Evolutionary conservation across 2,329 filamentous ascomycete species (phyloP).

Genomic region (Diplodia seriata): DNA sequence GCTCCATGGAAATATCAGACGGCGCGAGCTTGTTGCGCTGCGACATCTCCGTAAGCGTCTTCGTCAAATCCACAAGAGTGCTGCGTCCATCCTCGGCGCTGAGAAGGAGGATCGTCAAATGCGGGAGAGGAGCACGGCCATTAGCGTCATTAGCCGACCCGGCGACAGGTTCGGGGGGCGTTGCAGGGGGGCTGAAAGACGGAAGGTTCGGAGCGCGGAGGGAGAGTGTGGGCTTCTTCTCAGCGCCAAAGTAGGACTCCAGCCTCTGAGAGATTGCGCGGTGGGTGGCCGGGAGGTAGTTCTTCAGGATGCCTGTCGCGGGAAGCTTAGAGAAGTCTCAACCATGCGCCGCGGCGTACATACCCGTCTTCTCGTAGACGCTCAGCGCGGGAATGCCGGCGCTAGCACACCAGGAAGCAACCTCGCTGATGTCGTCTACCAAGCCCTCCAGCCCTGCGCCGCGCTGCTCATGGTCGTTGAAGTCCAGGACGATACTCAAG

Average conservation of each 20-base stretch:
- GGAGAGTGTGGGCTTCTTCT: conserved; percentile 71
- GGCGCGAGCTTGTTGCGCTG: conserved; percentile 84
- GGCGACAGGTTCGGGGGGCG: conserved; percentile 48
- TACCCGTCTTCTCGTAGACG: conserved; percentile 91
- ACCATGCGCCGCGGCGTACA: conserved; percentile 37
- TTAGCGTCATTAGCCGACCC: conserved; percentile 49
- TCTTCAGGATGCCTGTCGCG: conserved; percentile 78
- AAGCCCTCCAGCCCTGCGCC: conserved; percentile 78
- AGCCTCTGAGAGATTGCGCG: conserved; percentile 80
- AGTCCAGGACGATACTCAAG: conserved; percentile 81
- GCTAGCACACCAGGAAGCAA: conserved; percentile 91
- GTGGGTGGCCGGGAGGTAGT: conserved; percentile 85
- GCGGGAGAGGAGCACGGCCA: conserved; percentile 40
- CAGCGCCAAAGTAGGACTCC: conserved; percentile 81
- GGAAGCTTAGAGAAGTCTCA: background rate
- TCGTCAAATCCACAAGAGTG: conserved; percentile 93
- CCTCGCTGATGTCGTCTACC: conserved; percentile 88
- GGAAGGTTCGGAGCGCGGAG: conserved; percentile 74
- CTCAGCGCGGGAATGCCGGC: conserved; percentile 87
- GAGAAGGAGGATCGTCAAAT: conserved; percentile 75
- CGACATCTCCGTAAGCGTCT: conserved; percentile 93
- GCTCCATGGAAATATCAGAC: conserved; percentile 80
- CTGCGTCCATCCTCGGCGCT: conserved; percentile 89
- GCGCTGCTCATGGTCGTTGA: conserved; percentile 69
- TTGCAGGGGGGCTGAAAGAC: conserved; percentile 59